Conservation (phyloP, 2,329 filamentous ascomycete genomes). For the Trichoderma afroharzianum region DNA sequence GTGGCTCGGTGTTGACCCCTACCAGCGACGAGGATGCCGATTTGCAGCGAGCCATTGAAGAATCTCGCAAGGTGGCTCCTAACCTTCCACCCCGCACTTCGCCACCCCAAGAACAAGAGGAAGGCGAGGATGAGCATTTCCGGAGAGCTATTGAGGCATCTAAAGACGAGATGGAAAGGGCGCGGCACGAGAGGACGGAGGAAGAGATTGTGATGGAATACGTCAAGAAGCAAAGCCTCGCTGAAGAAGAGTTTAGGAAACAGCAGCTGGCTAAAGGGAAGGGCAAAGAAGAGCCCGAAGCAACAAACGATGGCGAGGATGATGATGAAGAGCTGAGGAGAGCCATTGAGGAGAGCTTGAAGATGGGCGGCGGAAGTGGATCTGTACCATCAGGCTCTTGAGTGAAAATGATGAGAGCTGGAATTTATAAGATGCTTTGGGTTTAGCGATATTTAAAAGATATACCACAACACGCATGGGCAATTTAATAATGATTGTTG, state of each 20-base stretch:
- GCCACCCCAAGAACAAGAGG: slow-evolving; percentile 24
- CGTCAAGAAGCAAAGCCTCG: slow-evolving; percentile 70
- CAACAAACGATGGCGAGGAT: slow-evolving; percentile 37
- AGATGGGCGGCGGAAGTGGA: slow-evolving; percentile 31
- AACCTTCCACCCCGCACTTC: slow-evolving; percentile 15
- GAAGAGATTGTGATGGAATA: slow-evolving; percentile 74
- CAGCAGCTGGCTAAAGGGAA: slow-evolving; percentile 32
- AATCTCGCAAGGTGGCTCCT: slow-evolving; percentile 32
- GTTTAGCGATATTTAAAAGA: background rate
- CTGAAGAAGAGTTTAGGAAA: slow-evolving; percentile 55
- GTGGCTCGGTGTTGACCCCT: background rate
- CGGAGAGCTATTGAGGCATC: slow-evolving; percentile 45
- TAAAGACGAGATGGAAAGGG: slow-evolving; percentile 40
- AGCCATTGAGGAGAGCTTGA: slow-evolving; percentile 56
- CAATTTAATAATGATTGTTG: background rate
- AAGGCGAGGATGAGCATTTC: slow-evolving; percentile 38
- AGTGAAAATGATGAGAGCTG: background rate
- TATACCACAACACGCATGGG: background rate
- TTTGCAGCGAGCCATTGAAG: slow-evolving; percentile 39
- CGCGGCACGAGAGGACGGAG: slow-evolving; percentile 50
- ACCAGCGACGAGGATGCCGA: slow-evolving; percentile 40
- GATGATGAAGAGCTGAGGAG: slow-evolving; percentile 54
- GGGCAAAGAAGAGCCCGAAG: slow-evolving; percentile 27
- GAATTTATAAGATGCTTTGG: background rate
- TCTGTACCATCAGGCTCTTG: slow-evolving; percentile 25